Conservation (phyloP, 2,329 filamentous ascomycete genomes). For the Ambrosiella cleistominuta region DNA sequence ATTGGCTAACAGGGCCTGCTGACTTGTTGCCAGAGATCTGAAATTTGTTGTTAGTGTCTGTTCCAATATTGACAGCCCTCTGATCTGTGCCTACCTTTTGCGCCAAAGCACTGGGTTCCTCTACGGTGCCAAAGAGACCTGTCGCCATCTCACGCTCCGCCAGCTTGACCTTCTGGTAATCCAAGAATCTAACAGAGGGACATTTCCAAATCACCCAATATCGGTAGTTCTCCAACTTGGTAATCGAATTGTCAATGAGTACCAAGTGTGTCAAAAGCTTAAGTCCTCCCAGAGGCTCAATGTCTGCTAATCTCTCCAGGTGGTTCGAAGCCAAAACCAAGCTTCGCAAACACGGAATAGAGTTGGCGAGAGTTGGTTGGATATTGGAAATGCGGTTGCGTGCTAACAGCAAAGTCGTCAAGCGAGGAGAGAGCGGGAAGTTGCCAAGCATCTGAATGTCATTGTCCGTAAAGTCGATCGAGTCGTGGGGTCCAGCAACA, state of each 20-base stretch:
- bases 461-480: slow-evolving; percentile 97
- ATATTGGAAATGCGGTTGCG: slow-evolving; percentile 76
- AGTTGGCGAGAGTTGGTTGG: slow-evolving; percentile 54
- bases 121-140: slow-evolving; percentile 66
- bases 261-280: slow-evolving; percentile 59
- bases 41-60: slow-evolving; percentile 10
- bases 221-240: slow-evolving; percentile 68
- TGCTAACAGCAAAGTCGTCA: slow-evolving; percentile 74
- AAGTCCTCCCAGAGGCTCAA: slow-evolving; percentile 62
- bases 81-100: slow-evolving; percentile 34
- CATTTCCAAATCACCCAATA: slow-evolving; percentile 81
- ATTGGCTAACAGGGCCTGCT: slow-evolving; percentile 37
- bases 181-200: slow-evolving; percentile 72
- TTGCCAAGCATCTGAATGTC: slow-evolving; percentile 80
- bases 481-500: slow-evolving; percentile 88
- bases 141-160: slow-evolving; percentile 58
- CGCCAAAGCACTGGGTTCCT: slow-evolving; percentile 66
- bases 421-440: slow-evolving; percentile 77
- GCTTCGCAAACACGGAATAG: slow-evolving; percentile 65
- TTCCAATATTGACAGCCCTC: too few species aligned
- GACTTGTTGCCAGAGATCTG: slow-evolving; percentile 75
- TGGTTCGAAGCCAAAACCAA: slow-evolving; percentile 73
- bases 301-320: slow-evolving; percentile 65
- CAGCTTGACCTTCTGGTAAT: slow-evolving; percentile 82
- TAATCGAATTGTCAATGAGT: slow-evolving; percentile 73